A percentile compares a stretch with the other conserved stretches of the same genome.
Evolutionary conservation across 1,284 basidiomycete species (phyloP).

Genomic region (Anthracocystis setariae): DNA sequence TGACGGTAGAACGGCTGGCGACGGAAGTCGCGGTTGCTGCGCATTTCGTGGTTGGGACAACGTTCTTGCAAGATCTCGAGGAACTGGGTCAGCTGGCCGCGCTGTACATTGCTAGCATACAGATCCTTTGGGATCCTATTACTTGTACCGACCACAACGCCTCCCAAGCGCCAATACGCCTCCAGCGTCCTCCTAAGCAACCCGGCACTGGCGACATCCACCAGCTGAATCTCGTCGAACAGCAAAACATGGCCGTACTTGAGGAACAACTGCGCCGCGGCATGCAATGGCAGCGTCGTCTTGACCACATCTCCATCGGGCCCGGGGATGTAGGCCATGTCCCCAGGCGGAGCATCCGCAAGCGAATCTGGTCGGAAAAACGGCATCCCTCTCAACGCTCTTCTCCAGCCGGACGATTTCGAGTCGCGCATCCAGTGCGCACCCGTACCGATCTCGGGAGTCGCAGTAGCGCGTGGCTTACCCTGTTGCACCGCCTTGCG

Average conservation of each 20-base stretch:
- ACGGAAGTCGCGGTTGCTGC: conserved; percentile 67
- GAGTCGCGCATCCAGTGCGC: conserved; percentile 68
- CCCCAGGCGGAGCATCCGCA: conserved; percentile 11
- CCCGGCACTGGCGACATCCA: conserved; percentile 76
- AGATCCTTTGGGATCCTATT: conserved; percentile 77
- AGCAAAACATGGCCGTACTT: conserved; percentile 73
- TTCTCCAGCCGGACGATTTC: conserved; percentile 28
- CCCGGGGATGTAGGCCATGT: conserved; percentile 33
- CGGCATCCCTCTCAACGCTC: conserved; percentile 49
- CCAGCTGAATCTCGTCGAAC: conserved; percentile 78
- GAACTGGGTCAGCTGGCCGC: conserved; percentile 72
- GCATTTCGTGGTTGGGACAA: conserved; percentile 75
- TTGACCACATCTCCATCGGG: conserved; percentile 50
- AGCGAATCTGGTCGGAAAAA: conserved; percentile 57
- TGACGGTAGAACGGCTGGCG: conserved; percentile 66
- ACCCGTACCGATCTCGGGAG: conserved; percentile 45
- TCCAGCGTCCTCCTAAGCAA: conserved; percentile 77
- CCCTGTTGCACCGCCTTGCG: conserved; percentile 53
- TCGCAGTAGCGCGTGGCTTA: conserved; percentile 40
- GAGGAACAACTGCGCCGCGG: conserved; percentile 72
- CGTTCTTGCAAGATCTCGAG: conserved; percentile 75
- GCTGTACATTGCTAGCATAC: conserved; percentile 77
- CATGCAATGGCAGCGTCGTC: conserved; percentile 69
- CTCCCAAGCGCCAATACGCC: conserved; percentile 81
- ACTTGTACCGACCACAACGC: conserved; percentile 74